A percentile compares a stretch with the other conserved stretches of the same genome.
Conservation (phyloP, 306 rosid genomes). For the Elaeagnus macrophylla region DNA sequence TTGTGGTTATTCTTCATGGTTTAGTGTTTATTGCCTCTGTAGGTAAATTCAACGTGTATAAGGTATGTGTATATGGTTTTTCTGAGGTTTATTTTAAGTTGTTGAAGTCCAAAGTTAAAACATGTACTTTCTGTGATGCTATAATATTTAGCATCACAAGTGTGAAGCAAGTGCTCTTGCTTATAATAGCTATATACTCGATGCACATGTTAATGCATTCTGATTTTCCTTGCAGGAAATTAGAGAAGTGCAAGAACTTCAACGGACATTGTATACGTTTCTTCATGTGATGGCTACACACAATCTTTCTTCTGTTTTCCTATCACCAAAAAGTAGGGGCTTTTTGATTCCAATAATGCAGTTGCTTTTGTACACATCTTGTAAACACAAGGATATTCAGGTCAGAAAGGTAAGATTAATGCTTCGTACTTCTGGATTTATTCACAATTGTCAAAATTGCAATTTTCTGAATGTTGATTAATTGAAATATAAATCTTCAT, state of each 20-base stretch:
- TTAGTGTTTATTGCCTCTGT: no score
- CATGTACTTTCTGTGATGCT: no score
- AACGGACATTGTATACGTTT: conserved; percentile 69
- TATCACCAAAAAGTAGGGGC: conserved; percentile 68
- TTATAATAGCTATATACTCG: background rate
- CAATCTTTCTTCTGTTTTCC: conserved; percentile 65
- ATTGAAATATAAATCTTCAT: conserved; percentile 7
- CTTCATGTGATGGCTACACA: conserved; percentile 81
- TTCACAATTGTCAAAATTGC: background rate
- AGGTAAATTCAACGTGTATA: no score
- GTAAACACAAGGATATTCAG: conserved; percentile 78
- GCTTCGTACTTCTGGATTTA: conserved; percentile 10
- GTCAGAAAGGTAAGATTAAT: conserved; percentile 66
- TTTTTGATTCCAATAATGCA: conserved; percentile 78
- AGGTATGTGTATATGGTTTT: no score
- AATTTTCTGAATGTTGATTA: background rate
- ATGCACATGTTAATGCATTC: conserved; percentile 13
- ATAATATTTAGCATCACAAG: no score
- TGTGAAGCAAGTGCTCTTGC: conserved; percentile 1
- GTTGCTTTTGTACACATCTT: conserved; percentile 67
- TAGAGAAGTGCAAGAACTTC: conserved; percentile 95
- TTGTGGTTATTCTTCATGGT: no score
- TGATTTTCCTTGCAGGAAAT: conserved; percentile 48
- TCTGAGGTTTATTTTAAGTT: no score
- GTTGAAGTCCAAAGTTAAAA: no score